Evolutionary conservation across 2,329 filamentous ascomycete genomes (phyloP).

Genomic region (Fusarium tupiense): DNA sequence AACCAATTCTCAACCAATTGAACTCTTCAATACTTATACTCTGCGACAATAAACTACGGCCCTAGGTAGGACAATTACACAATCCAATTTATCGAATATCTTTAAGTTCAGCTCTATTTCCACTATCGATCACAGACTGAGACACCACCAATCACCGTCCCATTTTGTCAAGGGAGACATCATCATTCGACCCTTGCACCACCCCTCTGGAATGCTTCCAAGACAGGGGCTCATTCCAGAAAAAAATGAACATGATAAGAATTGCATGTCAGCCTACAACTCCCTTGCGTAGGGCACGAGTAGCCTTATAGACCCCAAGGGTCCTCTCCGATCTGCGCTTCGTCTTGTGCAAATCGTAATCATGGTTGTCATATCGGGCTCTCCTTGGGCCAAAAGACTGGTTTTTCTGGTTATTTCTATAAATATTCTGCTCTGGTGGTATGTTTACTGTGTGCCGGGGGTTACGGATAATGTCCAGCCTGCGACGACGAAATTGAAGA

Average conservation of each 20-base stretch:
- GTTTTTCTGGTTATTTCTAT: conserved; percentile 1
- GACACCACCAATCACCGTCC: conserved; percentile 17
- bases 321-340: conserved; percentile 1
- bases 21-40: no score
- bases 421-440: conserved; percentile 25
- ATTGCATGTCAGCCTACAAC: background rate
- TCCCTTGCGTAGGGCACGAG: conserved; percentile 25
- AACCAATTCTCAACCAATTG: background rate
- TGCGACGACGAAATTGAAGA: background rate
- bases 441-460: background rate
- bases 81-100: conserved; percentile 22
- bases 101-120: conserved; percentile 6
- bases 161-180: conserved; percentile 16
- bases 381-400: conserved; percentile 26
- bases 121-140: background rate
- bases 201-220: conserved; percentile 17
- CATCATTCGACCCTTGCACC: background rate
- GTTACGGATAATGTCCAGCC: background rate
- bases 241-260: background rate
- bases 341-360: background rate
- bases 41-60: background rate
- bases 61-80: background rate
- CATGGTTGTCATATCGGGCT: conserved; percentile 32
- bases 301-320: conserved; percentile 18
- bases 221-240: conserved; percentile 33